phyloP scores from a whole-genome alignment of 2,329 filamentous ascomycete genomes.

The Diaporthe sp. region DNA sequence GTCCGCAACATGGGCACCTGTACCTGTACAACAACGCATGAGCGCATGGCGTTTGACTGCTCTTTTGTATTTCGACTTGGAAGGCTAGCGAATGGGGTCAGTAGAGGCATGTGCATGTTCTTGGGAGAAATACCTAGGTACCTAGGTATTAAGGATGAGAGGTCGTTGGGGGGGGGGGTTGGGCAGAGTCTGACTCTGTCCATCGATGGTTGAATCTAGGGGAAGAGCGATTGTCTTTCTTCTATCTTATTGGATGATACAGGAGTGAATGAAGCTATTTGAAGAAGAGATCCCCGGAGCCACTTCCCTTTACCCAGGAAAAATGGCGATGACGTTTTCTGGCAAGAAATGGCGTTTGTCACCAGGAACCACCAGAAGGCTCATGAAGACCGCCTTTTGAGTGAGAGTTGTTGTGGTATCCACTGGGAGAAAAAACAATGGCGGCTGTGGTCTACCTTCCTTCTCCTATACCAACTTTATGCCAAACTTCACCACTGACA shows the following conservation, averaged over 20 bases:
- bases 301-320: neutral
- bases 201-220: neutral
- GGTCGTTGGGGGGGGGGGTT: neutral
- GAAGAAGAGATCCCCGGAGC: neutral
- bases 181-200: neutral
- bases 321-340: slow-evolving; percentile 1
- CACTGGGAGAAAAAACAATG: neutral
- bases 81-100: neutral
- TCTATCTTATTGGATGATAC: neutral
- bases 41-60: slow-evolving; percentile 33
- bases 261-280: neutral
- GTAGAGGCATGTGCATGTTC: neutral
- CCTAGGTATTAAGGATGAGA: neutral
- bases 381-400: neutral
- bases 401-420: neutral
- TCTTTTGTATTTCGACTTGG: neutral
- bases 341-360: neutral
- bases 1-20: neutral
- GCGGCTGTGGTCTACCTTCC: neutral
- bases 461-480: neutral
- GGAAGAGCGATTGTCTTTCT: slow-evolving; percentile 7
- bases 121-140: neutral
- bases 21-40: slow-evolving; percentile 29
- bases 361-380: neutral
- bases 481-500: neutral